Conservation (phyloP, 1,139 yeast genomes). For the Taiozyma sp. region DNA sequence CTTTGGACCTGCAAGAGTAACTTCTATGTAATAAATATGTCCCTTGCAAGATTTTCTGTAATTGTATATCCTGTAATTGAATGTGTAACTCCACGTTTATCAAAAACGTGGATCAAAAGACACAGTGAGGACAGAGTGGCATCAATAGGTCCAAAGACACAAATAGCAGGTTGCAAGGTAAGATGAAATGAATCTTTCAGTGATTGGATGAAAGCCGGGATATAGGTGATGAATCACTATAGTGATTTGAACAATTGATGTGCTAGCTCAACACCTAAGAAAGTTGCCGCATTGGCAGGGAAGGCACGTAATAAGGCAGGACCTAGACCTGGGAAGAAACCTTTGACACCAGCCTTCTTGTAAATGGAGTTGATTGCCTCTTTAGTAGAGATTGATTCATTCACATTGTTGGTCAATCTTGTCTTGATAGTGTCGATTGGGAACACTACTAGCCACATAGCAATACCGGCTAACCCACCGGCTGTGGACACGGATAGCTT, state of each 20-base stretch:
- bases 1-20: not conserved
- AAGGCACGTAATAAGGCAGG: constrained; percentile 93
- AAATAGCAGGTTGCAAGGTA: not conserved
- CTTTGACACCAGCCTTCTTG: constrained; percentile 78
- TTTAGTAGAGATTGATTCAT: constrained; percentile 48
- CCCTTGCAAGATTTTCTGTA: not conserved
- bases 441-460: constrained; percentile 97
- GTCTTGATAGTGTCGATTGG: constrained; percentile 96
- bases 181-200: not conserved
- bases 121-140: not conserved
- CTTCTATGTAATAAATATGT: not conserved
- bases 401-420: constrained; percentile 70
- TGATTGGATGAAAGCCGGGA: not conserved
- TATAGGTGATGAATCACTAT: not conserved
- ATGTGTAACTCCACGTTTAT: not conserved
- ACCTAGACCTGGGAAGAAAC: constrained; percentile 96
- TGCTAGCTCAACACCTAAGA: constrained; percentile 90
- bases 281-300: constrained; percentile 98
- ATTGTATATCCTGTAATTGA: not conserved
- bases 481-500: constrained; percentile 78
- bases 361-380: constrained; percentile 61
- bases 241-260: constrained; percentile 53
- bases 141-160: not conserved
- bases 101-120: not conserved
- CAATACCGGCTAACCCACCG: constrained; percentile 93